These are phyloP conservation scores for Panicum virgatum DNA, from an alignment of 202 grass and related monocot genomes.

Conservation along the genomic window DNA sequence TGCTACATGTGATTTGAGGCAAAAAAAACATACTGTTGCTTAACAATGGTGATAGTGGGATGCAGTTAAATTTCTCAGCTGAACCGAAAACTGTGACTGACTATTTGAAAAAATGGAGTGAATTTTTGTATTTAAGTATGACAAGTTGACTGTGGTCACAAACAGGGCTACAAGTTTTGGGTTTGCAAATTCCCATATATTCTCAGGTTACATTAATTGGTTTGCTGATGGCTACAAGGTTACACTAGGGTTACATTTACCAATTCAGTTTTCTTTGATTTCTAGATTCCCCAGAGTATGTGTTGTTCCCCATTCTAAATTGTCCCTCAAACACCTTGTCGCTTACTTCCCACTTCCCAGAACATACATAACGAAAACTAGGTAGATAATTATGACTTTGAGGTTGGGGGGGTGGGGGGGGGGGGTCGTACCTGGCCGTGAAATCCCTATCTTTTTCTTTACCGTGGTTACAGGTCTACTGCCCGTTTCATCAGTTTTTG, in stretches of 20 bases:
- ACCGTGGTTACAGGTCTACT: neutral
- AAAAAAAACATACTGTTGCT: neutral
- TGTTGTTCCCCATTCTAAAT: neutral
- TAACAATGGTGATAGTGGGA: neutral
- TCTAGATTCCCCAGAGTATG: neutral
- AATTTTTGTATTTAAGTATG: neutral
- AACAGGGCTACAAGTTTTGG: neutral
- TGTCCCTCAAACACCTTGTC: neutral
- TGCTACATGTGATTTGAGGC: neutral
- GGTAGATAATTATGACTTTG: neutral
- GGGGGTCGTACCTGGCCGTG: neutral
- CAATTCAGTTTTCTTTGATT: neutral
- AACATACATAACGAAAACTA: neutral
- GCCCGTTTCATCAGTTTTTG: neutral
- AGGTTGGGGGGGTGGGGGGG: too few relatives aligned
- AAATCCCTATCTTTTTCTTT: neutral
- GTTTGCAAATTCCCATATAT: neutral
- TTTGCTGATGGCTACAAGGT: neutral
- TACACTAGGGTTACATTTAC: too few relatives aligned
- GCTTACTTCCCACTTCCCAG: neutral
- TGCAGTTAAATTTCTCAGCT: neutral
- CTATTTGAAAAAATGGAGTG: neutral
- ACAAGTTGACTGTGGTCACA: constrained; percentile 4
- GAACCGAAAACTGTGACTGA: neutral
- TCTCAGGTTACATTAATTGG: neutral